Base-by-base conservation (phyloP, 257 asterid species). In the Mentha longifolia region DNA sequence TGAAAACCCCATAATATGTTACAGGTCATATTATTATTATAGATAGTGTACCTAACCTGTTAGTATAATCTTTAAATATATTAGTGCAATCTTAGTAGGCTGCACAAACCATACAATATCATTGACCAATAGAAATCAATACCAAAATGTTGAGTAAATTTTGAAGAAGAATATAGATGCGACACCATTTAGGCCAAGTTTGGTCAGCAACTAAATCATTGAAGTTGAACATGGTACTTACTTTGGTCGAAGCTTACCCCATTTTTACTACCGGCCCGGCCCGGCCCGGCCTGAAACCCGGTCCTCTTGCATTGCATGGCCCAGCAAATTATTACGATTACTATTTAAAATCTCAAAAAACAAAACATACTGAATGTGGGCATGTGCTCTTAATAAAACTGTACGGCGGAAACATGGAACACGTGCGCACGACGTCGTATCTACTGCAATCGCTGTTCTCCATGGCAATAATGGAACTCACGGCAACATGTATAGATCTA, bases 361-460 rank as follows among this genome's bases (percentile, higher is more conserved):
- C n/a, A n/a, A n/a, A n/a, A 9, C 14, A 45, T 45, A 15, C 13
- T 51, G 14, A 49, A 51, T 46, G 3, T 51, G 63, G 33, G 30
- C 72, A 65, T 74, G 78, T 65, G 73, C 39, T 2, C 5, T 45
- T 65, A 41, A 45, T 5, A 65, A 15, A 57, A 45, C n/a, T 31
- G 54, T 57, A 58, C 63, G 73, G 37, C 62, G n/a, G n/a, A 35
- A 66, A 67, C 39, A 11, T 41, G 10, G 35, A 20, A 49, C 74
- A 67, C 65, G 74, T 67, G 74, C 68, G 25, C 39, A 25, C 64
- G 55, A 65, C 55, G 39, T 25, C 43, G 41, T 47, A 31, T 16
- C 51, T 46, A 54, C 15, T 58, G 35, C 35, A 31, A 61, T 14
- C 46, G 60, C 17, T 14, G 12, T 28, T 30, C 13, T 5, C n/a